Base-by-base conservation (phyloP, 208 protist genomes). In the Crithidia acanthocephali region DNA sequence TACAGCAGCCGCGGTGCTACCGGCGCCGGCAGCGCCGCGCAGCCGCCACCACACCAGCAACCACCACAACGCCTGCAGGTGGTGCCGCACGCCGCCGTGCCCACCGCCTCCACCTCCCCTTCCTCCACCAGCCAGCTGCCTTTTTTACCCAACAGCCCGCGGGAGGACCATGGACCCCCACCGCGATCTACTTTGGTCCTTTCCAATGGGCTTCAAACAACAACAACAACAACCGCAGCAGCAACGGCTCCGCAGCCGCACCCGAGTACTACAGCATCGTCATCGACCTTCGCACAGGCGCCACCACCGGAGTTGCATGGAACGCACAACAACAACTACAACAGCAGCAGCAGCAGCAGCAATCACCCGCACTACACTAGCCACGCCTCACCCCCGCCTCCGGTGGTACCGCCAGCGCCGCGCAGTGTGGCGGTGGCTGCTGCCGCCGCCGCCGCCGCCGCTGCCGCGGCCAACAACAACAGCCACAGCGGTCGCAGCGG, bases 391-490 rank as follows among this genome's bases (percentile, higher is more conserved):
- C n/a, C 35, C 0, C n/a, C 62, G 30, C 2, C 60, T 0, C 15
- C 45, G 3, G 25, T 66, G 4, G 32, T 68, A n/a, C 62, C 48
- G 8, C 62, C 62, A 1, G 62, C 48, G 23, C 62, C 62, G 50
- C 62, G 62, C 1, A 68, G 62, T 30, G 62, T 67, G 3, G 48
- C 40, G 4, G 48, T 27, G 3, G 61, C 61, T 32, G 61, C 61
- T 28, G 61, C 61, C 22, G 61, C 61, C 40, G 61, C 61, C 27
- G 59, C 60, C 13, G 60, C 60, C 10, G 60, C 60, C 23, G 60
- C 60, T 37, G 59, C 59, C 33, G 59, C 42, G 13, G 59, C 59
- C 2, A 11, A 27, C 2, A 16, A 16, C 22, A 23, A 16, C 59
- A 37, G 2, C 18, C 23, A 2, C 37, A 23, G 25, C 13, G 20